Base-by-base conservation (phyloP, 176 grass and related monocot genomes). In the Saccharum spontaneum region DNA sequence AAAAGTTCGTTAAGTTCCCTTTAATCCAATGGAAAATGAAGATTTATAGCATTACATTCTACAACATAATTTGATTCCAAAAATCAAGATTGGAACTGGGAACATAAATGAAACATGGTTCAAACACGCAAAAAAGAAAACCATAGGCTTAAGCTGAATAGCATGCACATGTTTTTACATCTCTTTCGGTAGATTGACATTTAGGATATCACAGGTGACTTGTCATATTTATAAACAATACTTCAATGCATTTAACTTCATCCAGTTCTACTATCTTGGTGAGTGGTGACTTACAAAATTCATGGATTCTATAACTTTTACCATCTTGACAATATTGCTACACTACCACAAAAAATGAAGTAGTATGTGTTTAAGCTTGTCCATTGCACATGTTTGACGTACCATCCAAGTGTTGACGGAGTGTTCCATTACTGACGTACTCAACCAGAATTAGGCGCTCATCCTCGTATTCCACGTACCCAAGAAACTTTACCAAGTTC, bases 351-450 rank as follows among this genome's bases (percentile, higher is more conserved):
- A 18, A 39, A 69, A 54, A 57, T 49, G 28, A 55, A 16, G 24
- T 17, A 41, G 38, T 28, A 24, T 14, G 4, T 37, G 17, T 48
- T 78, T 5, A 68, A 79, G 40, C 18, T 31, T 82, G 63, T 33
- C 73, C 23, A 8, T 6, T 82, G 45, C 7, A 67, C 41, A 83
- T 17, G 22, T 67, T 79, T 90, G 36, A 92, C 84, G 14, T 88
- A 98, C 96, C 96, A 81, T 98, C 93, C 80, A 98, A 86, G 78
- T 98, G 96, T 85, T 93, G 87, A 37, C 93, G 91, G 67, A 95
- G 89, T 81, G 85, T 93, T 84, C 96, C 93, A 75, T 98, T 95
- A 63, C 64, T 92, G 62, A 95, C 75, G 37, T 95, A 94, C 81
- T 98, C 96, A 13, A 95, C 87, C 57, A 95, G 67, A 67, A 98